These are phyloP conservation scores for Codiaeum variegatum DNA, from an alignment of 441 rosid species.

Conservation along the genomic window DNA sequence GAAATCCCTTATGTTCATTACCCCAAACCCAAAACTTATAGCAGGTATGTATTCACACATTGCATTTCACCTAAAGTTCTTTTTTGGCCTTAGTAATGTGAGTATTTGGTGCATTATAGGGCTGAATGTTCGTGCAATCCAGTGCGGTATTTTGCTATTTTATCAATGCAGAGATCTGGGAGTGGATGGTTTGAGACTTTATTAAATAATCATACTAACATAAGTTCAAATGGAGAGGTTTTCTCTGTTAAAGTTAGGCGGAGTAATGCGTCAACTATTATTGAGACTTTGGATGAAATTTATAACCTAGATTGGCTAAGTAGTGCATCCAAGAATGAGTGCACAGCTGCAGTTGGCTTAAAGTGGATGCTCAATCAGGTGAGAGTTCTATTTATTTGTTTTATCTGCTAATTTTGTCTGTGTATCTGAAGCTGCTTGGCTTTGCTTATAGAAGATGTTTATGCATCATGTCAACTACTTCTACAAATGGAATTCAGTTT, in stretches of 20 bases:
- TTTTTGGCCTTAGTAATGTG: slow-evolving; percentile 14
- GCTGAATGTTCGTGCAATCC: slow-evolving; percentile 86
- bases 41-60: slow-evolving; percentile 43
- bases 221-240: slow-evolving; percentile 95
- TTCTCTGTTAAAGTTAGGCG: slow-evolving; percentile 85
- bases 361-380: slow-evolving; percentile 99
- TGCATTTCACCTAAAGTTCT: slow-evolving; percentile 17
- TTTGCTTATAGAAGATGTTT: neutral
- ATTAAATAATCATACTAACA: slow-evolving; percentile 83
- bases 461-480: neutral
- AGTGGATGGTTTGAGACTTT: slow-evolving; percentile 98
- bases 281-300: slow-evolving; percentile 73
- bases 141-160: slow-evolving; percentile 88
- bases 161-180: slow-evolving; percentile 99
- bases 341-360: slow-evolving; percentile 89
- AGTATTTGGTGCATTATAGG: slow-evolving; percentile 39
- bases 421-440: neutral
- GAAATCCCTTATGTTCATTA: slow-evolving; percentile 88
- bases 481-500: neutral
- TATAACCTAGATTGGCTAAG: slow-evolving; percentile 87
- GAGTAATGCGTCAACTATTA: slow-evolving; percentile 61
- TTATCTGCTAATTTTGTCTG: neutral
- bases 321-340: slow-evolving; percentile 95
- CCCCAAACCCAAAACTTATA: slow-evolving; percentile 70
- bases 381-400: slow-evolving; percentile 16